A percentile compares a stretch with the other conserved stretches of the same genome.
These are phyloP conservation scores for Mortierella sp. DNA, from an alignment of 371 early-diverging fungal species.

Conservation along the genomic window DNA sequence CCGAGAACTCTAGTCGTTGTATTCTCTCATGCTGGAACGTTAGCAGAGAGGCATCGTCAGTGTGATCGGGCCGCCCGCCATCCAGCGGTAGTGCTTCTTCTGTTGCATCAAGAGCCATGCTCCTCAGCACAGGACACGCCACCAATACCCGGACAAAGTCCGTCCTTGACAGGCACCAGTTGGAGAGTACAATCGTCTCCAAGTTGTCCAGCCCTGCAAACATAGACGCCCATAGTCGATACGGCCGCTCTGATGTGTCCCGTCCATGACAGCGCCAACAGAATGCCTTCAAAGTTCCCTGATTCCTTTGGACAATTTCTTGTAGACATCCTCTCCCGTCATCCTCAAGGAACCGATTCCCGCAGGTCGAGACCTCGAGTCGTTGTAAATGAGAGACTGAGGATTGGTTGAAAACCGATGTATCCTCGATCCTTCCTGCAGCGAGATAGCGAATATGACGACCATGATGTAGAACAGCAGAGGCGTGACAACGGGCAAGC, in stretches of 20 bases:
- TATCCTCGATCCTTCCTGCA: conserved; percentile 28
- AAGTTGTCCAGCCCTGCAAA: conserved; percentile 9
- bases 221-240: conserved; percentile 16
- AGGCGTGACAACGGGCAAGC: conserved; percentile 10
- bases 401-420: conserved; percentile 31
- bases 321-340: conserved; percentile 25
- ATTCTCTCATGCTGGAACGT: conserved; percentile 16
- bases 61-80: neutral
- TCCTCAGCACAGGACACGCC: conserved; percentile 14
- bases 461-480: conserved; percentile 8
- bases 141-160: conserved; percentile 26
- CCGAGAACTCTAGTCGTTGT: conserved; percentile 13
- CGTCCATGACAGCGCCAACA: conserved; percentile 33
- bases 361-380: conserved; percentile 22
- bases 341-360: conserved; percentile 12
- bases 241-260: conserved; percentile 8
- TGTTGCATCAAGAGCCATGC: conserved; percentile 12
- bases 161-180: conserved; percentile 22
- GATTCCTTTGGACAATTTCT: conserved; percentile 28
- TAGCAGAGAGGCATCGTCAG: neutral
- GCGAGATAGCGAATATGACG: conserved; percentile 17
- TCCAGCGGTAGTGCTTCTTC: conserved; percentile 3
- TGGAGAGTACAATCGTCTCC: conserved; percentile 8
- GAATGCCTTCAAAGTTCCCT: neutral
- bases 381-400: conserved; percentile 16